Conservation (phyloP, 1,284 basidiomycete species). For the Cryptococcus jaspeensis region DNA sequence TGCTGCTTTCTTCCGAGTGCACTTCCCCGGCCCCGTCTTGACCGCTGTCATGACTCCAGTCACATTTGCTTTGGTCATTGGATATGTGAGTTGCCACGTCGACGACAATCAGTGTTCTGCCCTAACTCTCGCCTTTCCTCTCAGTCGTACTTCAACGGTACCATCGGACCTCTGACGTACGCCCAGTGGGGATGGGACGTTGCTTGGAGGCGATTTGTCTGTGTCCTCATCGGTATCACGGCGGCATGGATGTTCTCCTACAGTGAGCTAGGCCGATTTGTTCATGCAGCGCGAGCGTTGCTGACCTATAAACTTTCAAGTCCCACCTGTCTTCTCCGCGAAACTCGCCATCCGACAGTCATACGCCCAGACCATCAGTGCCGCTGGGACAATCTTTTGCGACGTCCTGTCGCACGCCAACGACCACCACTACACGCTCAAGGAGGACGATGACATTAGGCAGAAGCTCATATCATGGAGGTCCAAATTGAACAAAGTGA, state of each 20-base stretch:
- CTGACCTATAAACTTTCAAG: conserved; percentile 10
- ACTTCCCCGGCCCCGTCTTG: conserved; percentile 63
- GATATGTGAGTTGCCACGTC: conserved; percentile 52
- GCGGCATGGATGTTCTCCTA: conserved; percentile 46
- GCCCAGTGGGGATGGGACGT: conserved; percentile 53
- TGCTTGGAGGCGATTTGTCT: conserved; percentile 54
- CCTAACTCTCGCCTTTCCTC: not conserved
- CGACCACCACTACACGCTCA: conserved; percentile 33
- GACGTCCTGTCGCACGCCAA: conserved; percentile 50
- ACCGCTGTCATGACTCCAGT: conserved; percentile 69
- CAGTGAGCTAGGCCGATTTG: conserved; percentile 15
- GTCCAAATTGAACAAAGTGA: conserved; percentile 40
- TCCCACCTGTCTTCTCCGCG: conserved; percentile 52
- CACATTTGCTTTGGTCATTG: conserved; percentile 67
- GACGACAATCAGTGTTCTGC: not conserved
- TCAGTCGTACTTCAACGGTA: conserved; percentile 44
- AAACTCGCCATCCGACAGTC: conserved; percentile 49
- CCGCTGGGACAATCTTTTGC: conserved; percentile 50
- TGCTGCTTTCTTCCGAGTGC: conserved; percentile 60
- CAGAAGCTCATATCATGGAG: conserved; percentile 39
- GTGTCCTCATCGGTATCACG: conserved; percentile 46
- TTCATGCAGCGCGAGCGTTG: too few relatives aligned
- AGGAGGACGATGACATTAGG: conserved; percentile 29
- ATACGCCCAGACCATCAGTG: conserved; percentile 49
- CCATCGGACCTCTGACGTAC: conserved; percentile 41